Percentiles rank a stretch among this genome's conserved stretches.
Conservation (phyloP, 805 yeast genomes). For the Saccharomycopsis selenospora region DNA sequence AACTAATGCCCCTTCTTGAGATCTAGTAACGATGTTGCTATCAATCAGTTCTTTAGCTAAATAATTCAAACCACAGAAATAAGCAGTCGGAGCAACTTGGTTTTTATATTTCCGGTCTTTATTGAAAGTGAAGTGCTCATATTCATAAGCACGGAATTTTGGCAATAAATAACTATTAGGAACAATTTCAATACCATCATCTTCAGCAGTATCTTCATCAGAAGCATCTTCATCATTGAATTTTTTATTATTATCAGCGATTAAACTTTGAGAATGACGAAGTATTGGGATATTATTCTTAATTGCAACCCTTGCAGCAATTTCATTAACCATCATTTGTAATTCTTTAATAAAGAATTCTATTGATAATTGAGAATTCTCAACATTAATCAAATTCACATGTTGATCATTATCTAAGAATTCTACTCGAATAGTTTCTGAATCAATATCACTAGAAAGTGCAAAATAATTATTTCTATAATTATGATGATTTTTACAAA, state of each 20-base stretch:
- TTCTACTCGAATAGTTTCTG: neutral
- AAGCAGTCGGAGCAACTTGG: slow-evolving; percentile 31
- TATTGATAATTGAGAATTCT: neutral
- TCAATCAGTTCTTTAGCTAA: slow-evolving; percentile 22
- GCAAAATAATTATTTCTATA: slow-evolving; percentile 9
- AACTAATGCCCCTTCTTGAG: neutral
- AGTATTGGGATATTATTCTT: slow-evolving; percentile 25
- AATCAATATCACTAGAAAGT: slow-evolving; percentile 6
- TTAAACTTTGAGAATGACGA: slow-evolving; percentile 26
- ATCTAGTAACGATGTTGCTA: slow-evolving; percentile 11
- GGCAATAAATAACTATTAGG: slow-evolving; percentile 22
- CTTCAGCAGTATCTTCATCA: slow-evolving; percentile 25
- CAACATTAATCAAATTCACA: neutral
- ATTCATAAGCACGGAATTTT: slow-evolving; percentile 30
- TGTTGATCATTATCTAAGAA: neutral
- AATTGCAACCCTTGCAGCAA: slow-evolving; percentile 26
- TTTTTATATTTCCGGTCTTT: slow-evolving; percentile 30
- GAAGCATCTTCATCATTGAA: slow-evolving; percentile 26
- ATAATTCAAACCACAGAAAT: slow-evolving; percentile 31
- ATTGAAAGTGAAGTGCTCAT: slow-evolving; percentile 33
- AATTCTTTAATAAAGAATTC: slow-evolving; percentile 24
- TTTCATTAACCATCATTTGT: slow-evolving; percentile 28
- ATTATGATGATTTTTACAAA: slow-evolving; percentile 7
- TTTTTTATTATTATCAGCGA: slow-evolving; percentile 25
- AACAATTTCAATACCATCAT: slow-evolving; percentile 20